A percentile compares a stretch with the other conserved stretches of the same genome.
These are phyloP conservation scores for Pyrrhoderma noxium DNA, from an alignment of 1,284 basidiomycete genomes.

Conservation along the genomic window DNA sequence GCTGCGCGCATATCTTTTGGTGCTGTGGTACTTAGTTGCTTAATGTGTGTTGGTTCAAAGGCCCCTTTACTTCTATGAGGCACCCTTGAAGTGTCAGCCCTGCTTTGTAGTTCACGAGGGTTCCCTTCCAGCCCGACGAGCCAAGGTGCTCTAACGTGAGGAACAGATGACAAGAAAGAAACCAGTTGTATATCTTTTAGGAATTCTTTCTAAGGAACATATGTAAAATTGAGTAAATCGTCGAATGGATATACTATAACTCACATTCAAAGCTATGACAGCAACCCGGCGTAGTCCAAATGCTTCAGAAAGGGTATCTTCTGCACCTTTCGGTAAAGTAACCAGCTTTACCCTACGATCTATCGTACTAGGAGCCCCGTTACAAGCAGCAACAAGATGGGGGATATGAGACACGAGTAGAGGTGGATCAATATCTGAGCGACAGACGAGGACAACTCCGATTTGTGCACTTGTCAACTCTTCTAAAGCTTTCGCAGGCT, in stretches of 20 bases:
- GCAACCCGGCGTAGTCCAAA: constrained; percentile 67
- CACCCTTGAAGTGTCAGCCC: background rate
- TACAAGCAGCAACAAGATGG: constrained; percentile 64
- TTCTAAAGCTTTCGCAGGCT: background rate
- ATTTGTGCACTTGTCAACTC: constrained; percentile 17
- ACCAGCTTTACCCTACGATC: constrained; percentile 45
- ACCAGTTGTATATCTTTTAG: constrained; percentile 34
- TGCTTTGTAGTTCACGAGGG: constrained; percentile 14
- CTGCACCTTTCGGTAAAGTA: constrained; percentile 67
- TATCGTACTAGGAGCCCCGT: constrained; percentile 26
- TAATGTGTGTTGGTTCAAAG: constrained; percentile 61
- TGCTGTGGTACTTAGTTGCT: constrained; percentile 75
- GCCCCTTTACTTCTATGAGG: background rate
- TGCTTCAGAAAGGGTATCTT: constrained; percentile 52
- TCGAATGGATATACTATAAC: constrained; percentile 17
- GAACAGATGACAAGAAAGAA: constrained; percentile 40
- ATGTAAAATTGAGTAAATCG: constrained; percentile 4
- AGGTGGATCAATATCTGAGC: constrained; percentile 65
- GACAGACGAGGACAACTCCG: constrained; percentile 56
- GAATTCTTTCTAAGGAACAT: constrained; percentile 26
- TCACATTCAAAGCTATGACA: constrained; percentile 56
- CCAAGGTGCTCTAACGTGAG: constrained; percentile 58
- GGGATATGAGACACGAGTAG: constrained; percentile 65
- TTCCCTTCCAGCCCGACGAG: constrained; percentile 27
- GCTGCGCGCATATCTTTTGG: constrained; percentile 73